Percentiles rank a stretch among this genome's conserved stretches.
Evolutionary conservation across 1,139 yeast species (phyloP).

Genomic region (Saccharomycopsis hybrid): DNA sequence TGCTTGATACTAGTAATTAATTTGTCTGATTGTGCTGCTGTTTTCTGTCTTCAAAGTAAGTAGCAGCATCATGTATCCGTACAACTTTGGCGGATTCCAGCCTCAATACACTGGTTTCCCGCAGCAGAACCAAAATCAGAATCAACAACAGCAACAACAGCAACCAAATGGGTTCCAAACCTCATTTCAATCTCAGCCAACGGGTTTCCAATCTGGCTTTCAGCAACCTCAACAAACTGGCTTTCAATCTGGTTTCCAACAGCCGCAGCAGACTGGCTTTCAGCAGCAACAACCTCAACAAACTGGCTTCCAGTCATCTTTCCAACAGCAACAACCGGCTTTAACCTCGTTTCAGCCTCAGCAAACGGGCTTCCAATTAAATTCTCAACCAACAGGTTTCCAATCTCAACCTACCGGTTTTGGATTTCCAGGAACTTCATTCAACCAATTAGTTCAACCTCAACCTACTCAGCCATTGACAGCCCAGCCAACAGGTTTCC

Average conservation of each 20-base stretch:
- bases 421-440: constrained; percentile 9
- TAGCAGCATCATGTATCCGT: constrained; percentile 7
- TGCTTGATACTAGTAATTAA: no score
- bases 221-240: no score
- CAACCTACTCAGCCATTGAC: constrained; percentile 22
- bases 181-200: constrained; percentile 6
- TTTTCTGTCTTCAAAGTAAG: no score
- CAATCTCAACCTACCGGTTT: constrained; percentile 36
- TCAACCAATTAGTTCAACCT: no score
- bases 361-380: constrained; percentile 24
- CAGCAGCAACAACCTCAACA: no score
- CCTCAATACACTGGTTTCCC: not conserved
- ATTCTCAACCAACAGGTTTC: no score
- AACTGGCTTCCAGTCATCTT: no score
- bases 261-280: no score
- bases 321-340: not conserved
- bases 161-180: constrained; percentile 8
- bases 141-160: no score
- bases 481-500: constrained; percentile 26
- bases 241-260: no score
- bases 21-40: no score
- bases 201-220: no score
- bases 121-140: not conserved
- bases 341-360: not conserved
- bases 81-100: constrained; percentile 7